phyloP scores from a whole-genome alignment of 371 early-diverging fungal species.

The Chytridium lagenaria region DNA sequence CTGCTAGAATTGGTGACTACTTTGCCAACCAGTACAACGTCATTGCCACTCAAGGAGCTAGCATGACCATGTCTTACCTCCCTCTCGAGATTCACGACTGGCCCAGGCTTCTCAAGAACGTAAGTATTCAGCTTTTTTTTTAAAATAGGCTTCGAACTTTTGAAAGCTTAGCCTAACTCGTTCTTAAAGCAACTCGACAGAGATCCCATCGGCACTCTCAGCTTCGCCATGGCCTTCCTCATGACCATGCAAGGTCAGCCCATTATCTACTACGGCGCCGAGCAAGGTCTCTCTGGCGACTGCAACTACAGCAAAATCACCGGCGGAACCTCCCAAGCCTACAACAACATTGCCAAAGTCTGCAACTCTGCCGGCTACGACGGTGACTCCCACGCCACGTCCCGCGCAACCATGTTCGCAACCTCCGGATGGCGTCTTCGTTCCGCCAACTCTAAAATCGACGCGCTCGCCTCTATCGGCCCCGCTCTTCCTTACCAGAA shows the following conservation, averaged over 20 bases:
- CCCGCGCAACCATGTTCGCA: conserved; percentile 9
- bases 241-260: conserved; percentile 25
- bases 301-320: conserved; percentile 13
- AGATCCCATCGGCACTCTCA: background rate
- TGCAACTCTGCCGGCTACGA: background rate
- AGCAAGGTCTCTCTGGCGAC: conserved; percentile 19
- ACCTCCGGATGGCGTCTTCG: conserved; percentile 9
- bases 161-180: no score
- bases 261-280: conserved; percentile 27
- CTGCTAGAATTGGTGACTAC: conserved; percentile 13
- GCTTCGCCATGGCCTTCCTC: conserved; percentile 16
- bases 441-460: conserved; percentile 5
- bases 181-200: conserved; percentile 6
- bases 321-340: conserved; percentile 3
- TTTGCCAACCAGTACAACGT: conserved; percentile 16
- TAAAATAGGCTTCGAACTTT: no score
- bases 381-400: conserved; percentile 12
- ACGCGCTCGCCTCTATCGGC: conserved; percentile 16
- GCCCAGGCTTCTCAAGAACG: conserved; percentile 17
- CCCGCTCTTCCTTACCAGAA: background rate
- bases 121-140: background rate
- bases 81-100: conserved; percentile 27
- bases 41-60: conserved; percentile 1
- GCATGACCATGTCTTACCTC: background rate
- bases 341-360: conserved; percentile 7